phyloP scores from a whole-genome alignment of 257 asterid genomes.

The Nicotiana paniculata region DNA sequence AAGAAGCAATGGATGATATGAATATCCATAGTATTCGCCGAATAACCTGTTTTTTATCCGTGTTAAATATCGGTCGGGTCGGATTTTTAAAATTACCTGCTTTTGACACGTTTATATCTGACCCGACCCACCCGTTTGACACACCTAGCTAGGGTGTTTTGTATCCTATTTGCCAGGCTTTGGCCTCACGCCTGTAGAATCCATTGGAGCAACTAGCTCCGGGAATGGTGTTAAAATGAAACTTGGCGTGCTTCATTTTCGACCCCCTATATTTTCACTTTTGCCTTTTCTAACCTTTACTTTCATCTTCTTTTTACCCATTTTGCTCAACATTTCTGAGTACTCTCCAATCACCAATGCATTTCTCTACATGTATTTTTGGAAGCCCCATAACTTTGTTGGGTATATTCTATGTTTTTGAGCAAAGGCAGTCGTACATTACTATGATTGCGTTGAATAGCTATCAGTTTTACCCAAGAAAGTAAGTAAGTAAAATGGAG shows the following conservation, averaged over 20 bases:
- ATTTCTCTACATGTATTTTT: slow-evolving; percentile 10
- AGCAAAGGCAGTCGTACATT: not conserved
- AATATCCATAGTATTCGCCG: no score
- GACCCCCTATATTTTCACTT: slow-evolving; percentile 19
- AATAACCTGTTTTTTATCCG: no score
- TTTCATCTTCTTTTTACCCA: slow-evolving; percentile 5
- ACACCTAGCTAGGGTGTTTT: not conserved
- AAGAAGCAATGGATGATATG: no score
- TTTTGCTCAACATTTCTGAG: slow-evolving; percentile 13
- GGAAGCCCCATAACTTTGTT: slow-evolving; percentile 16
- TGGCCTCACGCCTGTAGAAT: slow-evolving; percentile 51
- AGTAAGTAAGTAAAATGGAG: not conserved
- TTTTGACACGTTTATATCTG: no score
- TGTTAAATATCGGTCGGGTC: no score
- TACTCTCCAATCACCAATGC: slow-evolving; percentile 24
- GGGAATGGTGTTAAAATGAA: slow-evolving; percentile 28
- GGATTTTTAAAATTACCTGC: no score
- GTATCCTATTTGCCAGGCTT: slow-evolving; percentile 41
- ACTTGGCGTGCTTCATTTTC: slow-evolving; percentile 49
- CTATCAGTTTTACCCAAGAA: not conserved
- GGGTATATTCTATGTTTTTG: not conserved
- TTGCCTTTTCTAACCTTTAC: slow-evolving; percentile 9
- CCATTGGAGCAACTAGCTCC: slow-evolving; percentile 16
- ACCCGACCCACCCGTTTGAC: no score
- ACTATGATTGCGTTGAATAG: not conserved